Evolutionary conservation across 108 stramenopile species (phyloP).

Genomic region (Pseudonitzschia delicatissima): DNA sequence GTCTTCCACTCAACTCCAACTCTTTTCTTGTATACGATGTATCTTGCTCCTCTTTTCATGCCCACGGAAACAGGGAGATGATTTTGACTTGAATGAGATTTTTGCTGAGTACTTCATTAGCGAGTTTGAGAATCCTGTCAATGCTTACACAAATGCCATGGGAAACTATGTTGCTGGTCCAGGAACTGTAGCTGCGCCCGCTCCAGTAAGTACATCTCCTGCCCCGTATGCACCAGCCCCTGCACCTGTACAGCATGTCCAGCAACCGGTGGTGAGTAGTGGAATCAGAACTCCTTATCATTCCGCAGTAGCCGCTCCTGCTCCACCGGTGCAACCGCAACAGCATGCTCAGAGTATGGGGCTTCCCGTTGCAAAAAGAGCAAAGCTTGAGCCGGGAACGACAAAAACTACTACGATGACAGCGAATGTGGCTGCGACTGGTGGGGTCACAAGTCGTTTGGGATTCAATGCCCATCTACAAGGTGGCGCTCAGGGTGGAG

Average conservation of each 20-base stretch:
- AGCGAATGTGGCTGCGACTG: constrained; percentile 14
- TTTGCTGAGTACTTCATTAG: constrained; percentile 67
- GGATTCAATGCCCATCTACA: constrained; percentile 22
- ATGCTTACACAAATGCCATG: constrained; percentile 57
- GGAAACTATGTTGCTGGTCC: constrained; percentile 40
- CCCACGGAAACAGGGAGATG: constrained; percentile 23
- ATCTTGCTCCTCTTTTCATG: background rate
- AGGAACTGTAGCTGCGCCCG: constrained; percentile 15
- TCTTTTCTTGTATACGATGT: background rate
- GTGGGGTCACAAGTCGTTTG: constrained; percentile 30
- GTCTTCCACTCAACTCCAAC: background rate
- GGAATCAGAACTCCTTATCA: constrained; percentile 66
- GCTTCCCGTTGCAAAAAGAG: constrained; percentile 18
- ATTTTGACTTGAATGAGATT: constrained; percentile 69
- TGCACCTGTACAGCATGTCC: constrained; percentile 8
- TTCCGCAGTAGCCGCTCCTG: constrained; percentile 20
- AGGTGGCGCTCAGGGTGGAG: constrained; percentile 17
- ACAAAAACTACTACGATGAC: background rate
- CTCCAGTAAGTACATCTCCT: constrained; percentile 4
- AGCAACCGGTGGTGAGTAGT: constrained; percentile 31
- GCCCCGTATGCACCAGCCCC: constrained; percentile 5
- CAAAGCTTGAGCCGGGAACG: constrained; percentile 24
- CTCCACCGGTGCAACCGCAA: constrained; percentile 10
- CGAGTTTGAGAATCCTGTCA: constrained; percentile 57
- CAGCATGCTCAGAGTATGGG: background rate